These are phyloP conservation scores for Fusarium sp. DNA, from an alignment of 2,329 filamentous ascomycete species.

Conservation along the genomic window DNA sequence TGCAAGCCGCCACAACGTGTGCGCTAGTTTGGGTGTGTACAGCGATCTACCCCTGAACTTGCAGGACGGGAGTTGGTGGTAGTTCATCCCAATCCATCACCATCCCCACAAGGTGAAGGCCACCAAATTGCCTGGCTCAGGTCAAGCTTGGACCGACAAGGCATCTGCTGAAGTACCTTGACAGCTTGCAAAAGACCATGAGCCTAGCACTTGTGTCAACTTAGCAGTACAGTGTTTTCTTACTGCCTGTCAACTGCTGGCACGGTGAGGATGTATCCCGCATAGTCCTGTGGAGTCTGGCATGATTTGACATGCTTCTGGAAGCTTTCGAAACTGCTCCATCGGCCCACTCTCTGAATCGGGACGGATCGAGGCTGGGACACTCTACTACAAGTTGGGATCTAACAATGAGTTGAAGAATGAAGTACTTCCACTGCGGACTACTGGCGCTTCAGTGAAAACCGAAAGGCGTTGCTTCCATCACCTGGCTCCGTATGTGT, in stretches of 20 bases:
- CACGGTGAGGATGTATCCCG: slow-evolving; percentile 36
- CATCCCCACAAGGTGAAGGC: slow-evolving; percentile 38
- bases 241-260: not conserved
- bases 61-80: slow-evolving; percentile 47
- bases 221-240: slow-evolving; percentile 33
- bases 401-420: slow-evolving; percentile 6
- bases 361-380: slow-evolving; percentile 38
- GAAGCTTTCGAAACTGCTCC: slow-evolving; percentile 49
- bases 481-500: slow-evolving; percentile 4
- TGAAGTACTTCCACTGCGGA: not conserved
- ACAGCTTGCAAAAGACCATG: slow-evolving; percentile 14
- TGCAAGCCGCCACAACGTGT: slow-evolving; percentile 47
- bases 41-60: slow-evolving; percentile 43
- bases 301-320: slow-evolving; percentile 46
- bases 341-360: slow-evolving; percentile 39
- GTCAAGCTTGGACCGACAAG: slow-evolving; percentile 37
- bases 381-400: slow-evolving; percentile 24
- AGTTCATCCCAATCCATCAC: slow-evolving; percentile 45
- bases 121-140: slow-evolving; percentile 37
- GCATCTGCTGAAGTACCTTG: slow-evolving; percentile 16
- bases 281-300: slow-evolving; percentile 19
- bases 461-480: not conserved
- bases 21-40: slow-evolving; percentile 39
- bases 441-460: not conserved
- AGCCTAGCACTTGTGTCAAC: slow-evolving; percentile 13